Evolutionary conservation across 495 filamentous ascomycete species (phyloP).

Genomic region (Penicillium salamii): DNA sequence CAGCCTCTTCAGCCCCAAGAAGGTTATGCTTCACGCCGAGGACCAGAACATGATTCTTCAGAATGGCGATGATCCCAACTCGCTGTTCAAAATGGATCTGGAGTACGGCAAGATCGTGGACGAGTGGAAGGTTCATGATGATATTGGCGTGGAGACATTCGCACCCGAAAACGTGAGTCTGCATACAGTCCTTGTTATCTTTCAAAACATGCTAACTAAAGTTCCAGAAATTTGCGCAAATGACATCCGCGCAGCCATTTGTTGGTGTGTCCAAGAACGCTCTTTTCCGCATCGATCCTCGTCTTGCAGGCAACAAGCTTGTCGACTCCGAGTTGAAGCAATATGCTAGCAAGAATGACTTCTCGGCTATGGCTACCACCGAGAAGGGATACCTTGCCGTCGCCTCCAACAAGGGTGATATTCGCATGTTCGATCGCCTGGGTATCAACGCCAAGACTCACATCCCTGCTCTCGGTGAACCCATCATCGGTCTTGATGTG

Average conservation of each 20-base stretch:
- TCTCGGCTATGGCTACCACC: conserved; percentile 89
- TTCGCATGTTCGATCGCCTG: conserved; percentile 91
- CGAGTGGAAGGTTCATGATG: conserved; percentile 99
- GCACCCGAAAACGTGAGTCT: conserved; percentile 74
- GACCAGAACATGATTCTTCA: conserved; percentile 93
- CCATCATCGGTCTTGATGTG: conserved; percentile 92
- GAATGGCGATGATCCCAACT: conserved; percentile 79
- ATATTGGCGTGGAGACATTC: conserved; percentile 88
- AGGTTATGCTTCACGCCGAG: conserved; percentile 96
- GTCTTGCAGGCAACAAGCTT: conserved; percentile 84
- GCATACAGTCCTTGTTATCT: not conserved
- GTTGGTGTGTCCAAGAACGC: conserved; percentile 88
- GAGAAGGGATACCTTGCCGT: conserved; percentile 96
- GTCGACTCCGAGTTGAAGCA: conserved; percentile 92
- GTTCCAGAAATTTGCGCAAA: conserved; percentile 87
- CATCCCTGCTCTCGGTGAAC: conserved; percentile 91
- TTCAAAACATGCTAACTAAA: conserved; percentile 17
- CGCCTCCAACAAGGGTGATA: conserved; percentile 95
- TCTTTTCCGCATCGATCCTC: conserved; percentile 91
- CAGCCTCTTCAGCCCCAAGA: conserved; percentile 87
- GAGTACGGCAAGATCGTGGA: conserved; percentile 99
- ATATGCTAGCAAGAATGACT: conserved; percentile 94
- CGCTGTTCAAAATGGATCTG: conserved; percentile 95
- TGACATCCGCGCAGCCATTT: conserved; percentile 93
- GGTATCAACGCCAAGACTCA: conserved; percentile 97